Conservation (phyloP, 257 asterid species). For the Paraleonurus japonicus region DNA sequence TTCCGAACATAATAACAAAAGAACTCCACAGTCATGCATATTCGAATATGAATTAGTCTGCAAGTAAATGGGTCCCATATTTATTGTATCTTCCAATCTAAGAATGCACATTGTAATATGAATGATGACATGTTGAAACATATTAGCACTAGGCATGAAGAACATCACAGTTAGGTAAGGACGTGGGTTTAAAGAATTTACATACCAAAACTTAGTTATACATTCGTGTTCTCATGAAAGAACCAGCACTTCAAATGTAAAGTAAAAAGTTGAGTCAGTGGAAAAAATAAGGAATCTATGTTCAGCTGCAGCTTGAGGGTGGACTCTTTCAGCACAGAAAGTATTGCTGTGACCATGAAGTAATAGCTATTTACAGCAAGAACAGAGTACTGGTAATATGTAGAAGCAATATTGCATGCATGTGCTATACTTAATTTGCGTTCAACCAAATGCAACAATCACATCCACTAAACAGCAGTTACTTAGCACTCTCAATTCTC, state of each 20-base stretch:
- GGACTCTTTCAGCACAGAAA: neutral
- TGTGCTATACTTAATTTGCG: neutral
- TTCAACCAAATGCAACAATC: constrained; percentile 15
- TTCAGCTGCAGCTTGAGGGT: constrained; percentile 14
- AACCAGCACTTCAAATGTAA: neutral
- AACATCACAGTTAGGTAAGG: neutral
- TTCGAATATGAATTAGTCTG: neutral
- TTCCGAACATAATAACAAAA: neutral
- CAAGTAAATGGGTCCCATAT: constrained; percentile 14
- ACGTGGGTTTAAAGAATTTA: neutral
- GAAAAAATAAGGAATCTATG: neutral
- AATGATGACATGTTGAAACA: neutral
- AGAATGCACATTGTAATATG: neutral
- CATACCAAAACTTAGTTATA: neutral
- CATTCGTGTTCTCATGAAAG: neutral
- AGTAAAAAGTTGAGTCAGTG: neutral
- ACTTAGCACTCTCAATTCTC: constrained; percentile 5
- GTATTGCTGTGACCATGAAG: neutral
- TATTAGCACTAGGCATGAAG: constrained; percentile 6
- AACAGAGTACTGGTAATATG: neutral
- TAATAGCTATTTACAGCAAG: neutral
- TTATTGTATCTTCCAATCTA: neutral
- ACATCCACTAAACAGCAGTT: constrained; percentile 14
- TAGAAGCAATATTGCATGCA: neutral
- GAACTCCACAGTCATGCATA: constrained; percentile 4